Evolutionary conservation across 805 yeast genomes (phyloP).

Genomic region (Maudiozyma bulderi): DNA sequence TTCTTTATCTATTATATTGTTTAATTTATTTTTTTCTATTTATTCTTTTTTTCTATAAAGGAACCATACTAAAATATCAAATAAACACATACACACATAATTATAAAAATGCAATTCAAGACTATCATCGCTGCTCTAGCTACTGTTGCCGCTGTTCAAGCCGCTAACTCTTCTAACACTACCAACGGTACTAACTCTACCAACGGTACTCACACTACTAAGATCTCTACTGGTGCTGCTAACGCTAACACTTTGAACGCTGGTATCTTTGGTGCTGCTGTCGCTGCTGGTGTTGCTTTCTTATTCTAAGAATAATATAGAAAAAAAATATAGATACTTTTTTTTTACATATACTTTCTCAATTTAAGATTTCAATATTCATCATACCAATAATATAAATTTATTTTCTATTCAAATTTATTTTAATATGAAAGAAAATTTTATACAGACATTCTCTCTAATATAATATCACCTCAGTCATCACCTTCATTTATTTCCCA

Average conservation of each 20-base stretch:
- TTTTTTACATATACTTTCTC: neutral
- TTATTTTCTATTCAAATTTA: neutral
- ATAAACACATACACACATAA: neutral
- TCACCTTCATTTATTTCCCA: too few relatives aligned
- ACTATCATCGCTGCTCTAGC: slow-evolving; percentile 59
- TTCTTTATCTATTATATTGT: neutral
- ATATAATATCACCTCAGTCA: too few relatives aligned
- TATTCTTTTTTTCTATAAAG: neutral
- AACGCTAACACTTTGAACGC: slow-evolving; percentile 52
- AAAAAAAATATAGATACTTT: neutral
- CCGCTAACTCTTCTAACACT: slow-evolving; percentile 36
- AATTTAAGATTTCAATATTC: neutral
- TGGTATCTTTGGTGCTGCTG: slow-evolving; percentile 73
- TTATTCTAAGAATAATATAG: slow-evolving; percentile 31
- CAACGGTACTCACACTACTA: slow-evolving; percentile 31
- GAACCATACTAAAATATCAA: neutral
- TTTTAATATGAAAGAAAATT: too few relatives aligned
- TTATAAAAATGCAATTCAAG: slow-evolving; percentile 56
- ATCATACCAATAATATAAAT: too few relatives aligned
- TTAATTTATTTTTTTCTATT: slow-evolving; percentile 6
- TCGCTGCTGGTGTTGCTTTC: slow-evolving; percentile 69
- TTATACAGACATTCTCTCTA: too few relatives aligned
- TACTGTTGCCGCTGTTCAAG: slow-evolving; percentile 60
- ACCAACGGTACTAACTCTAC: slow-evolving; percentile 33
- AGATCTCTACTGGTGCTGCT: slow-evolving; percentile 40